Percentiles rank a stretch among this genome's conserved stretches.
Evolutionary conservation across 495 filamentous ascomycete genomes (phyloP).

Genomic region (Aspergillus diversus): DNA sequence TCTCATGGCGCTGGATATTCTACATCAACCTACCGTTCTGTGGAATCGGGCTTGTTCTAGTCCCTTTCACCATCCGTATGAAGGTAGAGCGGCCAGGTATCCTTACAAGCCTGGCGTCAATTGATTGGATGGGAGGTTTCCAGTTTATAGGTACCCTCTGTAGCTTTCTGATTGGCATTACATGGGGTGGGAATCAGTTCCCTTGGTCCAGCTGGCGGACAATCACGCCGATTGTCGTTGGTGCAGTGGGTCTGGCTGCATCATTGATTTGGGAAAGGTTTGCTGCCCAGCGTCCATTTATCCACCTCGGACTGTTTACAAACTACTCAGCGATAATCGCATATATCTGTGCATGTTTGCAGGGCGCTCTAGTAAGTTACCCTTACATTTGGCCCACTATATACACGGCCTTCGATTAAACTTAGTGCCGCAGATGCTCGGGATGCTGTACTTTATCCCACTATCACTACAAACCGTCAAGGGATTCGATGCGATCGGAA

Average conservation of each 20-base stretch:
- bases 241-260: constrained; percentile 30
- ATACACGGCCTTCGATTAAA: constrained; percentile 23
- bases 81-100: constrained; percentile 23
- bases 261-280: constrained; percentile 45
- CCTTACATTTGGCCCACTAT: constrained; percentile 5
- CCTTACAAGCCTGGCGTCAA: constrained; percentile 25
- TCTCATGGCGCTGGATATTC: constrained; percentile 11
- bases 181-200: constrained; percentile 61
- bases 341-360: constrained; percentile 51
- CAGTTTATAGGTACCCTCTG: constrained; percentile 52
- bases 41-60: constrained; percentile 31
- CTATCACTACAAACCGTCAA: constrained; percentile 64
- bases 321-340: constrained; percentile 24
- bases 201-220: constrained; percentile 50
- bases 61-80: constrained; percentile 27
- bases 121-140: constrained; percentile 46
- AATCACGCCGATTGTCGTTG: constrained; percentile 51
- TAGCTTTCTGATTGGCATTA: constrained; percentile 57
- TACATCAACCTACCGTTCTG: constrained; percentile 45
- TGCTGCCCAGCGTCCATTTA: constrained; percentile 50
- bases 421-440: constrained; percentile 28
- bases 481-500: constrained; percentile 44
- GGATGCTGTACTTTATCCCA: constrained; percentile 56
- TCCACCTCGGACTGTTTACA: constrained; percentile 51
- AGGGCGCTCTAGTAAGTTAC: constrained; percentile 42